Evolutionary conservation across 768 basidiomycete species (phyloP).

Genomic region (Auricularia cornea): DNA sequence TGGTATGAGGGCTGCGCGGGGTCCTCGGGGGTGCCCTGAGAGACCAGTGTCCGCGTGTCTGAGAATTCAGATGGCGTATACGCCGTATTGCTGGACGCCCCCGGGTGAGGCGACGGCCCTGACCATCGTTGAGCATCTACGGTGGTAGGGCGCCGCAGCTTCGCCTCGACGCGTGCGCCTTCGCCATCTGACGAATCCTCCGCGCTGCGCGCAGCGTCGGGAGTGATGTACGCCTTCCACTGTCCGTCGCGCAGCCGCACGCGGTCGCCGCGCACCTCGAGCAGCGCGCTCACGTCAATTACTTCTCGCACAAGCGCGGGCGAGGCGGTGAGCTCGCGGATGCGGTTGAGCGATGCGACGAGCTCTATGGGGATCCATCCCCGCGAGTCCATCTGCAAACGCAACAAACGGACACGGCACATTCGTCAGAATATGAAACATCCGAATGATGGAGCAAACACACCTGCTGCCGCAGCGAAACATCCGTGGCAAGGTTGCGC

Average conservation of each 20-base stretch:
- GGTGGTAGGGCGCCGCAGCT: too few species aligned
- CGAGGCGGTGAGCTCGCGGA: slow-evolving; percentile 54
- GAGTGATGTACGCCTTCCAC: slow-evolving; percentile 58
- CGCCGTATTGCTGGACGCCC: too few species aligned
- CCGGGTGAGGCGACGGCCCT: too few species aligned
- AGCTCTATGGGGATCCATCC: slow-evolving; percentile 82
- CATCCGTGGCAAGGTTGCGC: slow-evolving; percentile 84
- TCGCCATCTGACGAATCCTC: slow-evolving; percentile 13
- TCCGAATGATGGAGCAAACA: slow-evolving; percentile 20
- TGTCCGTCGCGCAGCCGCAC: slow-evolving; percentile 54
- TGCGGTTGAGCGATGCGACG: slow-evolving; percentile 82
- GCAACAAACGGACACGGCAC: slow-evolving; percentile 6
- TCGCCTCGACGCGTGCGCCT: not conserved
- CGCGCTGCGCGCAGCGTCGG: slow-evolving; percentile 47
- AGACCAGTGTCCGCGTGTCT: too few species aligned
- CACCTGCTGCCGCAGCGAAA: slow-evolving; percentile 72
- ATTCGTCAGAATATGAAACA: not conserved
- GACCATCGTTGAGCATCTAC: too few species aligned
- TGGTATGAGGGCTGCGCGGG: too few species aligned
- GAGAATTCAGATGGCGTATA: too few species aligned
- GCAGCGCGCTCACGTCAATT: slow-evolving; percentile 51
- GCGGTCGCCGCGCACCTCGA: slow-evolving; percentile 61
- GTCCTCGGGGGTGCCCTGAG: too few species aligned
- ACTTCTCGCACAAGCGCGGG: slow-evolving; percentile 57
- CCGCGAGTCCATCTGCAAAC: slow-evolving; percentile 70